Percentiles rank a stretch among this genome's conserved stretches.
phyloP scores from a whole-genome alignment of 768 basidiomycete species.

The Exidia glandulosa region DNA sequence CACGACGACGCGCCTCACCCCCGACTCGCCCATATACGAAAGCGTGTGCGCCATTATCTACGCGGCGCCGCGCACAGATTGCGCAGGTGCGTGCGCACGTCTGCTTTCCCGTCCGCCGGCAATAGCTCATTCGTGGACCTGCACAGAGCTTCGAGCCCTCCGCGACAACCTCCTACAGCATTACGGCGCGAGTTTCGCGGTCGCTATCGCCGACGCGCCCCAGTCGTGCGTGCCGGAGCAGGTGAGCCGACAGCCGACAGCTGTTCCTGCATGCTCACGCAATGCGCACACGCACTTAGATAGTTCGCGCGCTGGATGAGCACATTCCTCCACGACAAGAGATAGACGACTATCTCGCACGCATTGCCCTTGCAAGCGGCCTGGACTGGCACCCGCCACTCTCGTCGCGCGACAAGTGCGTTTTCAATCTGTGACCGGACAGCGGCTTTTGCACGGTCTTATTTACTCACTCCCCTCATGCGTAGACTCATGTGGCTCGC shows the following conservation, averaged over 20 bases:
- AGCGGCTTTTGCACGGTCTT: neutral
- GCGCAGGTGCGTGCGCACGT: neutral
- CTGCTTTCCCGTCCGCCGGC: neutral
- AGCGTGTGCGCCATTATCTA: neutral
- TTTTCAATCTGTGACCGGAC: no score
- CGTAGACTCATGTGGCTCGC: slow-evolving; percentile 27
- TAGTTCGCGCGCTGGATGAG: slow-evolving; percentile 40
- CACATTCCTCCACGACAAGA: slow-evolving; percentile 44
- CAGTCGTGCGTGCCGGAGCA: neutral
- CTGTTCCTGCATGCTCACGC: neutral
- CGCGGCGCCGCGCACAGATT: neutral
- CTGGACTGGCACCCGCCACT: slow-evolving; percentile 55
- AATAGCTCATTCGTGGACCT: neutral
- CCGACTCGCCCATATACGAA: neutral
- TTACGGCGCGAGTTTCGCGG: neutral
- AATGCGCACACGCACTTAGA: slow-evolving; percentile 19
- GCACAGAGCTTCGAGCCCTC: neutral
- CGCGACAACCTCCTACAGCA: neutral
- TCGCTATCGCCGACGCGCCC: neutral
- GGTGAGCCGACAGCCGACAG: neutral
- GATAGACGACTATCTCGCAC: slow-evolving; percentile 44
- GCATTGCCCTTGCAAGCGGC: slow-evolving; percentile 40
- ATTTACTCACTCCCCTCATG: neutral
- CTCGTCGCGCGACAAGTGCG: slow-evolving; percentile 52
- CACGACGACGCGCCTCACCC: neutral